Conservation (phyloP, 352 stramenopile species). For the Globisporangium nagaii region DNA sequence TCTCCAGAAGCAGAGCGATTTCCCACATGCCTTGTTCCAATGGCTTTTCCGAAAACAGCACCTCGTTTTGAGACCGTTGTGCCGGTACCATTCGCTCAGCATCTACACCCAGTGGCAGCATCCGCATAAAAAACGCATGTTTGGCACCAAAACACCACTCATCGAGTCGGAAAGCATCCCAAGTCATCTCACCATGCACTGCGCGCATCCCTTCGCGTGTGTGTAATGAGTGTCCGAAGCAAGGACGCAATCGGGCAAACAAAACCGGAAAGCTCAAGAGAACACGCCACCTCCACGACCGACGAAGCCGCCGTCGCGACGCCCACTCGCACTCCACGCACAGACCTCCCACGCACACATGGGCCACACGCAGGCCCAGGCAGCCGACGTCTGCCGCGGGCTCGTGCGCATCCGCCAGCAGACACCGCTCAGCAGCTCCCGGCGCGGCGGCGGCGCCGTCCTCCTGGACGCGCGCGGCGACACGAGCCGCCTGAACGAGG, state of each 20-base stretch:
- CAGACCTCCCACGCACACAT: too few species aligned
- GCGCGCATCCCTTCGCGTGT: neutral
- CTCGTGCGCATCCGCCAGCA: slow-evolving; percentile 41
- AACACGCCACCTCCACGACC: neutral
- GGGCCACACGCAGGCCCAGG: neutral
- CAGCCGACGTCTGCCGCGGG: slow-evolving; percentile 17
- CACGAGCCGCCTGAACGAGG: slow-evolving; percentile 20
- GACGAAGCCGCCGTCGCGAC: neutral
- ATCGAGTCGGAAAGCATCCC: too few species aligned
- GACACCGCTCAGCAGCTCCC: slow-evolving; percentile 12
- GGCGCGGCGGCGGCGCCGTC: neutral
- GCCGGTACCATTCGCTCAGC: too few species aligned
- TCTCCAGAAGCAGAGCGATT: too few species aligned
- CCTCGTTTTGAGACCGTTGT: too few species aligned
- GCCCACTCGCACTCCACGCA: neutral
- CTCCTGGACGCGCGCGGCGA: slow-evolving; percentile 13
- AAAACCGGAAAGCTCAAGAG: neutral
- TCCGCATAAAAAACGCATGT: too few species aligned
- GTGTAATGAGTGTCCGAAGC: too few species aligned
- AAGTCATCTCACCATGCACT: neutral
- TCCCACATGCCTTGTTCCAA: too few species aligned
- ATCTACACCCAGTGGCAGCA: too few species aligned
- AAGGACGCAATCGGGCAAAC: neutral
- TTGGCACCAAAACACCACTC: too few species aligned
- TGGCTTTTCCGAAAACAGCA: too few species aligned